A percentile compares a stretch with the other conserved stretches of the same genome.
These are phyloP conservation scores for Waltergamsia citrina DNA, from an alignment of 2,329 filamentous ascomycete genomes.

Conservation along the genomic window DNA sequence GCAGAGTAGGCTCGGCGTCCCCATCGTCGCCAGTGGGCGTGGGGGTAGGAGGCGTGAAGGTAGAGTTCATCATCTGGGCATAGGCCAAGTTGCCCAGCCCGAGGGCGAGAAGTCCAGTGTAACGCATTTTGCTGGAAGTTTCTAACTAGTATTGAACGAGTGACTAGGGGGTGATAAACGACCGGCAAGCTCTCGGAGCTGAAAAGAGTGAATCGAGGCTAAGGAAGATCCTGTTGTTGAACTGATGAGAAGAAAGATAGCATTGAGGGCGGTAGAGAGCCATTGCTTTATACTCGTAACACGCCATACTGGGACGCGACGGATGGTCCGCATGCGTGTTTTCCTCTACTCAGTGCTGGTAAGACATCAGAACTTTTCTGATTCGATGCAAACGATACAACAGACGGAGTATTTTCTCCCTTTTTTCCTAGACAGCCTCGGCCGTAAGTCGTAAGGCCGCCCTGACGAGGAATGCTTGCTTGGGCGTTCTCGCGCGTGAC, in stretches of 20 bases:
- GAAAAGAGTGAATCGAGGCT: conserved; percentile 7
- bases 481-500: not conserved
- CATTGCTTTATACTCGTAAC: conserved; percentile 1
- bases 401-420: too few species aligned
- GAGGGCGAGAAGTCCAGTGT: conserved; percentile 16
- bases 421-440: not conserved
- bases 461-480: not conserved
- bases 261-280: not conserved
- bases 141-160: conserved; percentile 1
- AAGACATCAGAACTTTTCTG: too few species aligned
- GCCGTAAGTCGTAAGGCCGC: not conserved
- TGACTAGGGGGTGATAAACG: conserved; percentile 2
- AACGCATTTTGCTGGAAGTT: conserved; percentile 16
- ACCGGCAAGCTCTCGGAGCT: conserved; percentile 4
- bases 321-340: not conserved
- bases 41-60: not conserved
- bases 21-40: not conserved
- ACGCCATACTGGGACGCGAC: not conserved
- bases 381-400: too few species aligned
- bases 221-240: conserved; percentile 3
- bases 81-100: conserved; percentile 18
- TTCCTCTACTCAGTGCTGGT: not conserved
- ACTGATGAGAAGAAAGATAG: conserved; percentile 5
- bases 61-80: conserved; percentile 10
- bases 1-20: conserved; percentile 7